These are phyloP conservation scores for Alternaria angustiovoidea DNA, from an alignment of 2,329 filamentous ascomycete species.

Conservation along the genomic window DNA sequence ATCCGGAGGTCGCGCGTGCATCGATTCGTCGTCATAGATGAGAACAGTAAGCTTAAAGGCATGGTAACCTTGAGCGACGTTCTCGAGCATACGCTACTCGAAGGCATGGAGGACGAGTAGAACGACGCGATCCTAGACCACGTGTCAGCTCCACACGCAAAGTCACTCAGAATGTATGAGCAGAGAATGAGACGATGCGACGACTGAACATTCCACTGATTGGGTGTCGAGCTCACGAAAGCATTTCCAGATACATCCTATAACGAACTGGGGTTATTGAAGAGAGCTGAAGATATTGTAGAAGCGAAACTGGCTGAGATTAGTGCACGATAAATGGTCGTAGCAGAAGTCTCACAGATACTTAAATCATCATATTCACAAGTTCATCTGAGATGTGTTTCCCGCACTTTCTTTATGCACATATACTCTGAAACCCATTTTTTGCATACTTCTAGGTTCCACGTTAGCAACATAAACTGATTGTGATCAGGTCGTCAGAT, in stretches of 20 bases:
- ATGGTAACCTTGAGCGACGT: slow-evolving; percentile 96
- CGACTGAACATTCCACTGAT: neutral
- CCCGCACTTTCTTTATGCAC: neutral
- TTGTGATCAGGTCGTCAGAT: neutral
- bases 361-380: neutral
- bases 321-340: neutral
- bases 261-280: neutral
- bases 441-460: neutral
- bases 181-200: slow-evolving; percentile 8
- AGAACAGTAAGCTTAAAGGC: slow-evolving; percentile 83
- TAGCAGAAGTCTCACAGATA: neutral
- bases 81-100: slow-evolving; percentile 88
- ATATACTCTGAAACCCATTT: neutral
- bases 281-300: neutral
- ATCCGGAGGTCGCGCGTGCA: slow-evolving; percentile 95
- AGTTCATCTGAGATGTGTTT: neutral
- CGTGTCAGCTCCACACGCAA: slow-evolving; percentile 10
- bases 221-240: neutral
- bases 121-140: slow-evolving; percentile 9
- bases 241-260: neutral
- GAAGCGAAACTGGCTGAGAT: neutral
- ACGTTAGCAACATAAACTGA: neutral
- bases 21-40: slow-evolving; percentile 90
- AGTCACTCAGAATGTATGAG: slow-evolving; percentile 2
- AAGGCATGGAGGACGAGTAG: slow-evolving; percentile 68